Conservation (phyloP, 345 rosid species). For the Corchorus capsularis region DNA sequence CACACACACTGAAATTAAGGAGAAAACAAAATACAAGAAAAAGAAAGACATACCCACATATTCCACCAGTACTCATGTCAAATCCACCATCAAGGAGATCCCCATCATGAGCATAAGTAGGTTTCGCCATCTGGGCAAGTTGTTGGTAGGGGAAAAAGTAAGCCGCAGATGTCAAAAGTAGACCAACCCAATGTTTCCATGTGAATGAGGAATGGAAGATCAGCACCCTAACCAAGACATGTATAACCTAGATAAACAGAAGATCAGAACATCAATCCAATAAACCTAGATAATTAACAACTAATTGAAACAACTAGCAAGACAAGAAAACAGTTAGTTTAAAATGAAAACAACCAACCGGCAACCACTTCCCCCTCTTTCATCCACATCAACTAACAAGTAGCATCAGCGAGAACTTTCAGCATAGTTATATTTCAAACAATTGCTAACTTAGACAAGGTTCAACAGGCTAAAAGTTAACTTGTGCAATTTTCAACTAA, state of each 20-base stretch:
- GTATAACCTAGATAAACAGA: slow-evolving; percentile 55
- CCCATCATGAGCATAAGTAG: slow-evolving; percentile 66
- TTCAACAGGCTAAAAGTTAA: neutral
- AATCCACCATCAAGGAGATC: slow-evolving; percentile 89
- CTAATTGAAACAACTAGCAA: neutral
- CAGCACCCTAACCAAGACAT: slow-evolving; percentile 65
- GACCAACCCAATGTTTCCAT: slow-evolving; percentile 85
- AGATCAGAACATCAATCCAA: neutral
- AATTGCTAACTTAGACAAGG: neutral
- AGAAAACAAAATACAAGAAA: neutral
- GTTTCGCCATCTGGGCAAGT: slow-evolving; percentile 75
- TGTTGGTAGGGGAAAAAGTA: slow-evolving; percentile 72
- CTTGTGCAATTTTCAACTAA: neutral
- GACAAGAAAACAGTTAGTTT: neutral
- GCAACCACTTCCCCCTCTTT: neutral
- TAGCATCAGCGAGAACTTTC: neutral
- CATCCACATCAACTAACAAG: neutral
- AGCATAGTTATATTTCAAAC: neutral
- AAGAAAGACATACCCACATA: slow-evolving; percentile 66
- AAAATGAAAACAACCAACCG: neutral
- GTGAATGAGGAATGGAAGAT: slow-evolving; percentile 63
- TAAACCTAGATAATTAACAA: neutral
- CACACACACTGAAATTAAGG: neutral
- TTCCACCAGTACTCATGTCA: slow-evolving; percentile 88
- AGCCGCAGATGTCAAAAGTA: slow-evolving; percentile 62